Conservation (phyloP, 2,329 filamentous ascomycete genomes). For the Coniella vitis region DNA sequence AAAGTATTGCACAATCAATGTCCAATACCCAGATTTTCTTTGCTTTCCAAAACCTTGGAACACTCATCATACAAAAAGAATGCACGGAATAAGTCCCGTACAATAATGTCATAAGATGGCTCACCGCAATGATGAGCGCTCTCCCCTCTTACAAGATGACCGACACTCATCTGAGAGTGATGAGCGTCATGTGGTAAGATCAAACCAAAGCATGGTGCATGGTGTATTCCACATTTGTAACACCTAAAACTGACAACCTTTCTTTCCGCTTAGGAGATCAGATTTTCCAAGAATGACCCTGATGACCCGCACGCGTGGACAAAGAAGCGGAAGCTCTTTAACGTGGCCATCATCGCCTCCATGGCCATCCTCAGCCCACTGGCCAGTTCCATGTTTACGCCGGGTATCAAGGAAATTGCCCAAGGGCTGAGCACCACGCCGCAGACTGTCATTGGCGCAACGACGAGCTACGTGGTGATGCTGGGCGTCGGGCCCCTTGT, state of each 20-base stretch:
- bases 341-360: slow-evolving; percentile 12
- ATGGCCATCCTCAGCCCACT: slow-evolving; percentile 14
- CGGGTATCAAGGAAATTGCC: slow-evolving; percentile 9
- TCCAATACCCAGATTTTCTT: no score
- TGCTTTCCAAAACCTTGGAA: no score
- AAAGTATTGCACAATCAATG: no score
- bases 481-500: slow-evolving; percentile 10
- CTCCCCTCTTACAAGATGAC: slow-evolving; percentile 6
- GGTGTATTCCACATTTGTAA: not conserved
- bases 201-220: not conserved
- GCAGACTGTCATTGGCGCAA: slow-evolving; percentile 9
- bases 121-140: slow-evolving; percentile 7
- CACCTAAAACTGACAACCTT: not conserved
- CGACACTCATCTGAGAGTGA: not conserved
- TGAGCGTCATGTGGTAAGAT: slow-evolving; percentile 4
- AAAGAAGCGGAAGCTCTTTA: slow-evolving; percentile 8
- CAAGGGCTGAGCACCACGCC: slow-evolving; percentile 5
- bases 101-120: slow-evolving; percentile 2
- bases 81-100: no score
- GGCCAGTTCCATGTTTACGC: slow-evolving; percentile 16
- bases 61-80: no score
- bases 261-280: not conserved
- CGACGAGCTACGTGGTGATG: slow-evolving; percentile 8
- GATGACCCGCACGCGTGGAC: slow-evolving; percentile 9
- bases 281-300: slow-evolving; percentile 7